A percentile compares a stretch with the other conserved stretches of the same genome.
phyloP scores from a whole-genome alignment of 2,329 filamentous ascomycete species.

The Penicillium griseofulvum region DNA sequence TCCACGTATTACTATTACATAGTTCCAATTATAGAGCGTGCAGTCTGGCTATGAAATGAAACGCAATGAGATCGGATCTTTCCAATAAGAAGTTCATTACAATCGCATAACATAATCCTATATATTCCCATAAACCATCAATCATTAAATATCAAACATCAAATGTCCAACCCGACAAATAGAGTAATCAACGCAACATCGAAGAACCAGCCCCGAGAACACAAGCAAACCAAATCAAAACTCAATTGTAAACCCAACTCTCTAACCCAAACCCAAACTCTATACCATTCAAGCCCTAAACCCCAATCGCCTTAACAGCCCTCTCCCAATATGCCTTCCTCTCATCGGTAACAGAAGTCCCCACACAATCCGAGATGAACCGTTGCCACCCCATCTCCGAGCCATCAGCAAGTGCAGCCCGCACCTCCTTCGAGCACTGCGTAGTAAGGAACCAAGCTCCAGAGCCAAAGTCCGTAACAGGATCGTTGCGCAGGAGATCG shows the following conservation, averaged over 20 bases:
- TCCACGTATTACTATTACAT: not conserved
- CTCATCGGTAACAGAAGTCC: conserved; percentile 47
- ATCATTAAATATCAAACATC: not conserved
- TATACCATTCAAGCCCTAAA: conserved; percentile 5
- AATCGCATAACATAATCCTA: not conserved
- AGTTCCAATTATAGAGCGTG: not conserved
- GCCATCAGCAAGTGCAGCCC: conserved; percentile 47
- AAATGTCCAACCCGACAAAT: not conserved
- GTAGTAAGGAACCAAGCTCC: conserved; percentile 62
- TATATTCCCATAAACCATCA: not conserved
- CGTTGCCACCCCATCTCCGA: conserved; percentile 50
- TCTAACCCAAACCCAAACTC: conserved; percentile 16
- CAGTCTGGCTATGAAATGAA: not conserved
- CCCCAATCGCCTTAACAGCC: conserved; percentile 45
- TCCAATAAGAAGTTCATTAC: not conserved
- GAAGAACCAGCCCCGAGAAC: conserved; percentile 12
- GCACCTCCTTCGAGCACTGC: conserved; percentile 51
- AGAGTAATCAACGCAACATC: not conserved
- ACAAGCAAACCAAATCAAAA: not conserved
- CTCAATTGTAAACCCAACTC: not conserved
- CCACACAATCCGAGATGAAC: conserved; percentile 57
- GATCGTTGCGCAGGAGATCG: conserved; percentile 49
- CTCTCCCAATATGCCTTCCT: conserved; percentile 51
- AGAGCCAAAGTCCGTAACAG: conserved; percentile 55
- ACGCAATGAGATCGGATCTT: not conserved